These are phyloP conservation scores for Exsudoporus frostii DNA, from an alignment of 768 basidiomycete genomes.

Conservation along the genomic window DNA sequence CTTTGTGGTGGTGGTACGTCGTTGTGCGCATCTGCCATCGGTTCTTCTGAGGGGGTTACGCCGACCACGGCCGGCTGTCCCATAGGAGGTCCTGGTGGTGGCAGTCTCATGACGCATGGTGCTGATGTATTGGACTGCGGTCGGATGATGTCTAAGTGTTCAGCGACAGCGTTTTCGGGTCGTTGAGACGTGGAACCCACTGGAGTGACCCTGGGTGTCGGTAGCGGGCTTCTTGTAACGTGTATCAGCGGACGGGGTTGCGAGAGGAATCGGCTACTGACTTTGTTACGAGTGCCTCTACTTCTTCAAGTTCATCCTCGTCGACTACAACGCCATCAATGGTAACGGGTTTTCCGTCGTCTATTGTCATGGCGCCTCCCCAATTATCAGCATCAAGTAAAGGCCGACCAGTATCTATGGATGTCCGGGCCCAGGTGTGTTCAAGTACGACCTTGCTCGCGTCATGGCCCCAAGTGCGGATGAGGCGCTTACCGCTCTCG, in stretches of 20 bases:
- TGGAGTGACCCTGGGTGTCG: constrained; percentile 61
- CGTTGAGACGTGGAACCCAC: constrained; percentile 28
- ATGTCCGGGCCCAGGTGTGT: constrained; percentile 51
- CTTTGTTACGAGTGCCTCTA: constrained; percentile 39
- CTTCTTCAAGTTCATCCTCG: constrained; percentile 38
- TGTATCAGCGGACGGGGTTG: constrained; percentile 15
- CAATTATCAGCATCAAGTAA: constrained; percentile 50
- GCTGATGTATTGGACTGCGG: neutral
- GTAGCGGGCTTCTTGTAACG: constrained; percentile 52
- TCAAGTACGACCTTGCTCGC: constrained; percentile 47
- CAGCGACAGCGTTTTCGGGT: constrained; percentile 1
- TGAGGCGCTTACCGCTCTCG: constrained; percentile 51
- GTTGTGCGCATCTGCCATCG: neutral
- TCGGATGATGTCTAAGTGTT: neutral
- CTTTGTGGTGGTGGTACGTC: neutral
- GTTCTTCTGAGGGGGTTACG: constrained; percentile 1
- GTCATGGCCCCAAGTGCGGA: constrained; percentile 57
- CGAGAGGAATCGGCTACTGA: constrained; percentile 33
- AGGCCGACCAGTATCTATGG: constrained; percentile 40
- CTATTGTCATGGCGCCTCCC: constrained; percentile 41
- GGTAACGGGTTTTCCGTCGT: constrained; percentile 33
- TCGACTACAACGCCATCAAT: constrained; percentile 34
- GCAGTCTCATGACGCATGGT: neutral
- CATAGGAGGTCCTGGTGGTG: neutral
- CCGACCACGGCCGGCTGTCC: neutral